Base-by-base conservation (phyloP, 352 stramenopile species). In the Thalassiosira hispida region DNA sequence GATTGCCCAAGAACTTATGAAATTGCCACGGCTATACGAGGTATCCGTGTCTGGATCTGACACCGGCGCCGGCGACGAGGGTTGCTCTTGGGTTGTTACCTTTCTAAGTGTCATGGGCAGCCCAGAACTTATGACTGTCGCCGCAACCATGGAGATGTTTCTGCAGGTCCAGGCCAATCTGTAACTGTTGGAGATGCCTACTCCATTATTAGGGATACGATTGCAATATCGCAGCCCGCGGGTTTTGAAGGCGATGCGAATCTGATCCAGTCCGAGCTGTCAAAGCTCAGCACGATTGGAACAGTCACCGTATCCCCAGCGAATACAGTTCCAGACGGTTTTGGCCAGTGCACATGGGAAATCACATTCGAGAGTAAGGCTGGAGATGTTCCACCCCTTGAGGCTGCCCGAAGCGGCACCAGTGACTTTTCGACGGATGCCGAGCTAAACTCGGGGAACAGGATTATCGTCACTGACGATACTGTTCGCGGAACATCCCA, bases 291-390 rank as follows among this genome's bases (percentile, higher is more conserved):
- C 6, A 97, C 95, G 23, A 95, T 98, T 23, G 95, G 92, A 9
- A 85, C 91, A 49, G 96, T 98, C 7, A 97, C 90, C 1, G 95
- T 98, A 20, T 93, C 94, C 4, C 82, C 88, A 0, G 85, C 75
- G 2, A 86, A 66, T 12, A 20, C 73, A 16, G 76, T 80, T 22
- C 81, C 86, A 0, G 77, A 83, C 25, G 85, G 87, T n/a, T 61
- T 88, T 9, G 71, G 85, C 8, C 85, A 95, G 52, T 98, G 96
- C 73, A 92, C 86, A 1, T 98, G 96, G 95, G 82, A 88, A 53
- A 86, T 98, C 29, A 98, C 95, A 0, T 98, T 98, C 66, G 94
- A 98, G 57, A 95, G 91, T 7, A 98, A 98, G 68, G 95, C 96
- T 1, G 96, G 96, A 12, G 65, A 96, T 68, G 60, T 85, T 7